Percentiles rank a stretch among this genome's conserved stretches.
Evolutionary conservation across 1,284 basidiomycete species (phyloP).

Genomic region (Hymenochaete sp.): DNA sequence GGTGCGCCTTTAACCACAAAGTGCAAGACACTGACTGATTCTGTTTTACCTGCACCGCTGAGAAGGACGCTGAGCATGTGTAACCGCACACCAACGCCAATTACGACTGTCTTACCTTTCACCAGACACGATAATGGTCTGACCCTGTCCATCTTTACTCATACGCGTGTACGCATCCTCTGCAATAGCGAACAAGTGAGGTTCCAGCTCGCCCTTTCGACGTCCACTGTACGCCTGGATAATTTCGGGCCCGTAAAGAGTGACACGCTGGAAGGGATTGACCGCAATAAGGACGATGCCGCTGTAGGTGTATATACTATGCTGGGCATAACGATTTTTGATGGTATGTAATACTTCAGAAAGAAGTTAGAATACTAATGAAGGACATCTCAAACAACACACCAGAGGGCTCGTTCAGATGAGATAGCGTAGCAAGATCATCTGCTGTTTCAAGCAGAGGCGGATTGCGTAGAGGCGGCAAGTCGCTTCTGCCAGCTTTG

Average conservation of each 20-base stretch:
- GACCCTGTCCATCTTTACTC: conserved; percentile 90
- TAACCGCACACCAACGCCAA: background rate
- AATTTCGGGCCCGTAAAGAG: conserved; percentile 90
- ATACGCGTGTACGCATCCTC: conserved; percentile 99
- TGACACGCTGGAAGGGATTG: conserved; percentile 95
- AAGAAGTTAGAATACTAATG: conserved; percentile 4
- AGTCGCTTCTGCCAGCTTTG: conserved; percentile 60
- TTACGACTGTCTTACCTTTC: conserved; percentile 63
- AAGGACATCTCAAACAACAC: conserved; percentile 22
- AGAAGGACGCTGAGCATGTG: conserved; percentile 19
- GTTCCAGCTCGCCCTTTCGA: conserved; percentile 90
- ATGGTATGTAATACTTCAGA: conserved; percentile 88
- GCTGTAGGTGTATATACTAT: conserved; percentile 98
- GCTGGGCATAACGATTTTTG: conserved; percentile 91
- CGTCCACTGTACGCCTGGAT: conserved; percentile 95
- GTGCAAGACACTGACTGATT: conserved; percentile 57
- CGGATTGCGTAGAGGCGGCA: conserved; percentile 94
- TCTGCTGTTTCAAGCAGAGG: conserved; percentile 94
- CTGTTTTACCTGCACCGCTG: conserved; percentile 98
- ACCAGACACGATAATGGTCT: conserved; percentile 98
- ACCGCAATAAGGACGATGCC: conserved; percentile 98
- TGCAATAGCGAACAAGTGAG: conserved; percentile 97
- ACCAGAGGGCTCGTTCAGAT: conserved; percentile 98
- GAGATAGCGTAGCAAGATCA: conserved; percentile 94
- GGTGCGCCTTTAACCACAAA: conserved; percentile 93